These are phyloP conservation scores for Stellera chamaejasme DNA, from an alignment of 345 rosid genomes.

Conservation along the genomic window DNA sequence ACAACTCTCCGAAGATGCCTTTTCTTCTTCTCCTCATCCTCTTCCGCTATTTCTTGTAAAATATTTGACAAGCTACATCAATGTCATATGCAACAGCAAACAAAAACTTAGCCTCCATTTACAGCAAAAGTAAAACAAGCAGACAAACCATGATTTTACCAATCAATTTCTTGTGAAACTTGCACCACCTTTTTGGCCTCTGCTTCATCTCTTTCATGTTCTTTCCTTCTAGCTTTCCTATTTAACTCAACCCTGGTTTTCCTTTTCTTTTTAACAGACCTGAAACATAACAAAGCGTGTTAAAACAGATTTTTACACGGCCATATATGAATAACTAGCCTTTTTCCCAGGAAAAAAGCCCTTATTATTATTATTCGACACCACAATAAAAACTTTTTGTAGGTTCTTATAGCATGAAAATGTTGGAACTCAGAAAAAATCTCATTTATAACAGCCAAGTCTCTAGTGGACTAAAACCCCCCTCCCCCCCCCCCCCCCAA, in stretches of 20 bases:
- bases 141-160: conserved; percentile 23
- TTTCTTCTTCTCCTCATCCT: conserved; percentile 69
- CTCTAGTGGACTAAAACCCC: too few relatives aligned
- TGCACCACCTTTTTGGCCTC: conserved; percentile 40
- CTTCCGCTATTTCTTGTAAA: conserved; percentile 68
- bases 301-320: too few relatives aligned
- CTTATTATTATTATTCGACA: too few relatives aligned
- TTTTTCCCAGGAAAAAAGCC: too few relatives aligned
- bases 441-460: too few relatives aligned
- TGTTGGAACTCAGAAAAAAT: too few relatives aligned
- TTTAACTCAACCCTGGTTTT: conserved; percentile 71
- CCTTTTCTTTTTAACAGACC: conserved; percentile 42
- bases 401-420: too few relatives aligned
- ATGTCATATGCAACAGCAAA: conserved; percentile 4
- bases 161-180: conserved; percentile 60
- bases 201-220: conserved; percentile 33
- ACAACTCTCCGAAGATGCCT: conserved; percentile 41
- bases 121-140: neutral
- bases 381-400: too few relatives aligned
- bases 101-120: conserved; percentile 7
- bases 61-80: conserved; percentile 57
- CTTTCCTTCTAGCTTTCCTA: conserved; percentile 66
- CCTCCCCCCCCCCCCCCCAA: too few relatives aligned
- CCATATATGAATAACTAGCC: too few relatives aligned
- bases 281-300: conserved; percentile 17